Conservation (phyloP, 1,284 basidiomycete genomes). For the Cutaneotrichosporon arboriforme region DNA sequence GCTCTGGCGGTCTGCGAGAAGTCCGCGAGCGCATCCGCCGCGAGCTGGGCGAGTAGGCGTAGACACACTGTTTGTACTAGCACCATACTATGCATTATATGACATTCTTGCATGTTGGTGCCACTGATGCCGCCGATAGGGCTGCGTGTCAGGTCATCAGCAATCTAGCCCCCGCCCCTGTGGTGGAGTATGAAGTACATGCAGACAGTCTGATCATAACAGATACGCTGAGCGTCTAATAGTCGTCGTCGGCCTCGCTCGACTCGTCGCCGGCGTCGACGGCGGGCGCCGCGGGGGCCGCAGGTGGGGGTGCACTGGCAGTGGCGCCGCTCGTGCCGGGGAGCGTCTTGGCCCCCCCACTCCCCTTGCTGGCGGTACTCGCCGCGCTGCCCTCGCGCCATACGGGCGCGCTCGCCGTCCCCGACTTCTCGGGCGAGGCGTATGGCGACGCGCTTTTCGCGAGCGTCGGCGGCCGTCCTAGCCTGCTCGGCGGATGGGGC, state of each 20-base stretch:
- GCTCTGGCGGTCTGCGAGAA: slow-evolving; percentile 36
- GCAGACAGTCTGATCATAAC: no score
- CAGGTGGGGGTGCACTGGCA: no score
- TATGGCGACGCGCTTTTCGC: slow-evolving; percentile 9
- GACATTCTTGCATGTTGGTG: no score
- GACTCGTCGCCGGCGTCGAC: slow-evolving; percentile 9
- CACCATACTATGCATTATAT: neutral
- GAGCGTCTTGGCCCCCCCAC: neutral
- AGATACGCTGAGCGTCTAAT: neutral
- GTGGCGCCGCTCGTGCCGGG: neutral
- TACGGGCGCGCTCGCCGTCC: slow-evolving; percentile 1
- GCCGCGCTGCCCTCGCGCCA: slow-evolving; percentile 1
- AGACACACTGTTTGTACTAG: neutral
- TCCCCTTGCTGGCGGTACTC: neutral
- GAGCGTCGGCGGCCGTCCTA: slow-evolving; percentile 13
- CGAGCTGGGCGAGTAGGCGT: slow-evolving; percentile 35
- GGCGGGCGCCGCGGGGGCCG: neutral
- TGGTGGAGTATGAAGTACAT: no score
- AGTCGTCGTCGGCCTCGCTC: slow-evolving; percentile 18
- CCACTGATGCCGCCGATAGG: no score
- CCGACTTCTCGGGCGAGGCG: neutral
- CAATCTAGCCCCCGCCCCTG: neutral
- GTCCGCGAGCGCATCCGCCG: slow-evolving; percentile 44
- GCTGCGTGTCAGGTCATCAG: no score
- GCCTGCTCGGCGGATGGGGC: slow-evolving; percentile 10